Evolutionary conservation across 2,329 filamentous ascomycete genomes (phyloP).

Genomic region (Aspergillus awamori): DNA sequence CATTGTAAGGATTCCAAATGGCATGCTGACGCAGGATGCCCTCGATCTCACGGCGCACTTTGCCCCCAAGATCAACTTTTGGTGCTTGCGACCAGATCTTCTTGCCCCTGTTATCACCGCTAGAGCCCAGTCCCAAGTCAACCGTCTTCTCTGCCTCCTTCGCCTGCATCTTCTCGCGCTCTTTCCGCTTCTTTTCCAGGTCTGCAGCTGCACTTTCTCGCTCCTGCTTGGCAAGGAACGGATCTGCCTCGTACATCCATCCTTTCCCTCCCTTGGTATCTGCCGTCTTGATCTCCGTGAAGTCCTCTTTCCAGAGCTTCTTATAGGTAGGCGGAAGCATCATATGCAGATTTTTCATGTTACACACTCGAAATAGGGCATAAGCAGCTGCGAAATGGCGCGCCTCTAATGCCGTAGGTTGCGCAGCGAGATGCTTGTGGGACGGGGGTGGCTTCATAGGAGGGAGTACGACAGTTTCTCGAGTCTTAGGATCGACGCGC

Average conservation of each 20-base stretch:
- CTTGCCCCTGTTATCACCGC: constrained; percentile 54
- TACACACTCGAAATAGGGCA: constrained; percentile 86
- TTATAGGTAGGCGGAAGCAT: constrained; percentile 90
- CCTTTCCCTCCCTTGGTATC: constrained; percentile 75
- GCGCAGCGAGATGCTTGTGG: constrained; percentile 74
- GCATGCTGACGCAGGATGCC: constrained; percentile 74
- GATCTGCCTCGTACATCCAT: constrained; percentile 96
- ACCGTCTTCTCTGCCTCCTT: constrained; percentile 68
- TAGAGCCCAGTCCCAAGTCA: constrained; percentile 51
- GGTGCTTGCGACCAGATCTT: constrained; percentile 80
- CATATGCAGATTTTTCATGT: constrained; percentile 94
- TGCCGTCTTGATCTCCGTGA: constrained; percentile 76
- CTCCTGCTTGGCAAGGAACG: constrained; percentile 79
- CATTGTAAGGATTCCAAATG: constrained; percentile 81
- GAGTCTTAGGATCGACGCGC: constrained; percentile 75
- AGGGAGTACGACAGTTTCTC: constrained; percentile 72
- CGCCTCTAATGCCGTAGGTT: constrained; percentile 83
- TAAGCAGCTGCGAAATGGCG: constrained; percentile 92
- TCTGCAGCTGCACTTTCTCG: constrained; percentile 75
- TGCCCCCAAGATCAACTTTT: constrained; percentile 89
- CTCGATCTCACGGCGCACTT: constrained; percentile 78
- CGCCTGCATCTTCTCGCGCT: constrained; percentile 63
- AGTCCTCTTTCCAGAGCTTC: constrained; percentile 86
- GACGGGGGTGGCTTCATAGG: constrained; percentile 78
- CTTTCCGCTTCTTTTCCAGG: constrained; percentile 77